Percentiles rank a stretch among this genome's conserved stretches.
Conservation (phyloP, 495 filamentous ascomycete species). For the Penicillium lagena region DNA sequence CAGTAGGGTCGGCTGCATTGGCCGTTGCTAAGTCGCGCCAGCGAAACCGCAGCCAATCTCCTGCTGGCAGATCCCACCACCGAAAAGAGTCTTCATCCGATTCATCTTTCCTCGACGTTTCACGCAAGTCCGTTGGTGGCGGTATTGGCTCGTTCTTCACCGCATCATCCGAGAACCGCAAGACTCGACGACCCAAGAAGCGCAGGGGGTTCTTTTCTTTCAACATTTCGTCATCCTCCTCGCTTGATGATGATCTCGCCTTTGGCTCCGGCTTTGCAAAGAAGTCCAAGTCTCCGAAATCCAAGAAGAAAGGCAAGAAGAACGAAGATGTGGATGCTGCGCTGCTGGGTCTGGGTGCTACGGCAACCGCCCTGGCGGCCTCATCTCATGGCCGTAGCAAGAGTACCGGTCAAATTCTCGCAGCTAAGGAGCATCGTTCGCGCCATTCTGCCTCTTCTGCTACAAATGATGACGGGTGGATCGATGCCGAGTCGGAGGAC, state of each 20-base stretch:
- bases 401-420: conserved; percentile 33
- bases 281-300: conserved; percentile 24
- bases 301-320: conserved; percentile 32
- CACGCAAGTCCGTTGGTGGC: conserved; percentile 21
- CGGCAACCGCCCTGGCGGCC: conserved; percentile 49
- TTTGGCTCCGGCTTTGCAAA: conserved; percentile 36
- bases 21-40: conserved; percentile 24
- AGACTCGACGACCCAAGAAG: conserved; percentile 34
- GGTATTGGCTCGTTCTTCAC: conserved; percentile 43
- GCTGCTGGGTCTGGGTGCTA: conserved; percentile 49
- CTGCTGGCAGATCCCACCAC: conserved; percentile 18
- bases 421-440: conserved; percentile 30
- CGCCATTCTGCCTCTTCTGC: conserved; percentile 24
- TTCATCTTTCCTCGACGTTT: conserved; percentile 26
- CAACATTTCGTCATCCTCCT: conserved; percentile 54
- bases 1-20: conserved; percentile 35
- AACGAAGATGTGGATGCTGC: conserved; percentile 47
- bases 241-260: conserved; percentile 48
- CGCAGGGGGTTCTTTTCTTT: conserved; percentile 53
- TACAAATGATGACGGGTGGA: conserved; percentile 51
- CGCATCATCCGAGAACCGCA: conserved; percentile 42
- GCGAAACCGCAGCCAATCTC: conserved; percentile 25
- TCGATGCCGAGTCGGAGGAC: conserved; percentile 49
- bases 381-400: conserved; percentile 21
- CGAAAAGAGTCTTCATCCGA: conserved; percentile 33